Conservation (phyloP, 495 filamentous ascomycete species). For the Clavariopsis aquatica region DNA sequence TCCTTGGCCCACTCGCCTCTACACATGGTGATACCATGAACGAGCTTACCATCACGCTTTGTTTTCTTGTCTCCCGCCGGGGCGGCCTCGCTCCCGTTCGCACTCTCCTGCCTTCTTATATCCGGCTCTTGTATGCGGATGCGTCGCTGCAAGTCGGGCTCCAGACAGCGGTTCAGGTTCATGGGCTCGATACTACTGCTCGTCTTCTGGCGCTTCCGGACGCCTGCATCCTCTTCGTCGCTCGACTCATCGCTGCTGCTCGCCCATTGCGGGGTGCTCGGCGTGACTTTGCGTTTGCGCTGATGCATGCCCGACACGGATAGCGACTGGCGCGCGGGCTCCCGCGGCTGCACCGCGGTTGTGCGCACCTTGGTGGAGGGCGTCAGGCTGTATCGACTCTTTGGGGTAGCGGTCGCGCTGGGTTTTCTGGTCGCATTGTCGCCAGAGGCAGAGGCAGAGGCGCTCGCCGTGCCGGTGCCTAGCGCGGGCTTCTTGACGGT, state of each 20-base stretch:
- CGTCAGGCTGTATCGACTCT: conserved; percentile 27
- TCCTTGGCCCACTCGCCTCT: conserved; percentile 29
- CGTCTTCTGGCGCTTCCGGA: conserved; percentile 37
- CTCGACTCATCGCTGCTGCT: conserved; percentile 25
- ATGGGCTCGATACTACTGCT: conserved; percentile 34
- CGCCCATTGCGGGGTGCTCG: conserved; percentile 31
- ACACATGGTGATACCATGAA: conserved; percentile 34
- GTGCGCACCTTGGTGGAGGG: conserved; percentile 21
- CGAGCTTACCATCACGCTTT: conserved; percentile 9
- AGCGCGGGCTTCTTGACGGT: conserved; percentile 29
- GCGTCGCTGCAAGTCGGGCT: conserved; percentile 30
- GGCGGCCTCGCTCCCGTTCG: background rate
- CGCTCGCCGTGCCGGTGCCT: background rate
- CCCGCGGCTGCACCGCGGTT: conserved; percentile 13
- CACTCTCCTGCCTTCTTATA: background rate
- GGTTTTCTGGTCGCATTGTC: conserved; percentile 4
- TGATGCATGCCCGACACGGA: conserved; percentile 18
- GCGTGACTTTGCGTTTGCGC: conserved; percentile 35
- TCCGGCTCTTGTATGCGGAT: conserved; percentile 21
- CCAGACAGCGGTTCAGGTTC: conserved; percentile 20
- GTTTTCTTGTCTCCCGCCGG: conserved; percentile 1
- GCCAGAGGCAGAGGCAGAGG: background rate
- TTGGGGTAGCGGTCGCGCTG: background rate
- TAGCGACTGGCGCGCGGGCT: conserved; percentile 15
- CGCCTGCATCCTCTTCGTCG: conserved; percentile 7